Conservation (phyloP, 2,329 filamentous ascomycete genomes). For the Calycina herbarum region DNA sequence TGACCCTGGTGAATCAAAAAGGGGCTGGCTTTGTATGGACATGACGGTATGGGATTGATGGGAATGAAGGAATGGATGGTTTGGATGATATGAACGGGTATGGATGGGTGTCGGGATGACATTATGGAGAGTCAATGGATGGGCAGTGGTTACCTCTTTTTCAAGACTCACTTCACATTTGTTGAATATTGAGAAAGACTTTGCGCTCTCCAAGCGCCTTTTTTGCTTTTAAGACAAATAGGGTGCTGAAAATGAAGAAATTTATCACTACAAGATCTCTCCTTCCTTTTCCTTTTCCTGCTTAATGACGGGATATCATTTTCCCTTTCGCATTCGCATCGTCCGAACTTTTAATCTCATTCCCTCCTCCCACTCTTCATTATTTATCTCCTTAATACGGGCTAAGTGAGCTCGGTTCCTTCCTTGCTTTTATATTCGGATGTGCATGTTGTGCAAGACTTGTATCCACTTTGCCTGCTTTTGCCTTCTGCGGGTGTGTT, state of each 20-base stretch:
- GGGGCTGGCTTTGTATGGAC: not conserved
- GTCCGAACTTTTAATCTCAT: no score
- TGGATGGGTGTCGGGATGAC: not conserved
- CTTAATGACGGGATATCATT: no score
- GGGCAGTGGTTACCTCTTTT: not conserved
- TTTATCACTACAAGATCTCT: not conserved
- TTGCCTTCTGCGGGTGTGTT: no score
- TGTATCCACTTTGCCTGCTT: no score
- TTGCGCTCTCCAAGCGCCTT: not conserved
- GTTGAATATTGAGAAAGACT: not conserved
- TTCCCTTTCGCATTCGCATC: no score
- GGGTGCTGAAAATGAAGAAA: not conserved
- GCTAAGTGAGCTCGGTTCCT: no score
- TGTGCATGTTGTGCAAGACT: no score
- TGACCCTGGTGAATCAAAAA: constrained; percentile 1
- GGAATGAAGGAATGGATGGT: not conserved
- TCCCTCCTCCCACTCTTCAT: no score
- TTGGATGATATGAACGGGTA: not conserved
- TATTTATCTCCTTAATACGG: no score
- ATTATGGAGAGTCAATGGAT: constrained; percentile 1
- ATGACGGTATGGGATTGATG: not conserved
- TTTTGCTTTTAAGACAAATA: not conserved
- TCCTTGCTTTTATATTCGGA: no score
- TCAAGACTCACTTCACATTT: not conserved
- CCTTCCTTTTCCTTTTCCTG: not conserved